Base-by-base conservation (phyloP, 345 rosid species). In the Stellera chamaejasme region DNA sequence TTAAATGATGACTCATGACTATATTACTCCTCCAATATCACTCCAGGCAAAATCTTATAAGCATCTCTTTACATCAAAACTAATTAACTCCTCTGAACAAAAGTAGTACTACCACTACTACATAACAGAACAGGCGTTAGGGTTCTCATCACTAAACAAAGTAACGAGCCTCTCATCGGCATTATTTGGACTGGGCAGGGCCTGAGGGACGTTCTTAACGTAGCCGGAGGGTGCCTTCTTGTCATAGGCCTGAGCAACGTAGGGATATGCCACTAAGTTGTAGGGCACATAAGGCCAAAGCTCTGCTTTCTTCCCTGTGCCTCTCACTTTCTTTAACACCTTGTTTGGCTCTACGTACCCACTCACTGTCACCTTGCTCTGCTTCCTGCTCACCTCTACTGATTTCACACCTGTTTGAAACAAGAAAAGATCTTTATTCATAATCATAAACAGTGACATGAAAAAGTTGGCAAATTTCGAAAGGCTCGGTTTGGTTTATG, bases 301-400 rank as follows among this genome's bases (percentile, higher is more conserved):
- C 71, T 79, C 81, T 0, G 84, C 81, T 44, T 63, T 79, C 51
- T 79, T 79, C 8, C 84, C 81, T 10, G 75, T 74, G 54, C 63
- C 56, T 50, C 55, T 67, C 14, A 75, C 41, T 56, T 41, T 75
- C 62, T 64, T 69, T 50, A 78, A 61, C 55, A 78, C 82, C 61
- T 74, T 78, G 77, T 74, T 75, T 43, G 82, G 73, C 47, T 78
- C 79, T 56, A 75, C 79, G 64, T 75, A 71, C 0, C 82, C 82
- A 19, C 51, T 75, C 59, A 78, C 82, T 19, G 75, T 71, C 32
- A 78, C 82, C 67, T 60, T 55, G 71, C 72, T 62, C 56, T 74
- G 72, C 54, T 78, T 78, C 58, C 79, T 66, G 56, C 69, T 75
- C 46, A 78, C 71, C 8, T 78, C 71, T 50, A 76, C 79, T 2